Conservation (phyloP, 1,284 basidiomycete genomes). For the Apiotrichum laibachii region DNA sequence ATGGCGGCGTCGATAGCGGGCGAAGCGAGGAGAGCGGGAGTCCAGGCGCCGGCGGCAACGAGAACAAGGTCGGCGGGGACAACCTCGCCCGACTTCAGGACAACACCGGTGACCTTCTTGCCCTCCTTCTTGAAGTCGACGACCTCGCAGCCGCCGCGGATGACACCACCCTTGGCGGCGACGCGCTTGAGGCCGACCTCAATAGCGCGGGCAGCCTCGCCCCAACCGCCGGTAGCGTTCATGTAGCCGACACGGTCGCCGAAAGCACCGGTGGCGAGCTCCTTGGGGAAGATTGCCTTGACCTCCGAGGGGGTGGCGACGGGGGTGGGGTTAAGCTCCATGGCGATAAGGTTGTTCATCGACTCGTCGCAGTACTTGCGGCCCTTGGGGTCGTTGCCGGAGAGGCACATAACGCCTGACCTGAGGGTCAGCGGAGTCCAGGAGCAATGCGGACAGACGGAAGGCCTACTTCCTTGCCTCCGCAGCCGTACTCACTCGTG, state of each 20-base stretch:
- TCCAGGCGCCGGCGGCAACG: conserved; percentile 56
- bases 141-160: conserved; percentile 62
- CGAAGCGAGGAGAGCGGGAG: conserved; percentile 68
- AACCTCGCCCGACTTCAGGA: conserved; percentile 61
- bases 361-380: conserved; percentile 38
- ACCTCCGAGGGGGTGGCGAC: conserved; percentile 26
- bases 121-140: conserved; percentile 47
- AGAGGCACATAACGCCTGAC: conserved; percentile 43
- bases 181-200: conserved; percentile 62
- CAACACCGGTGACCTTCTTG: conserved; percentile 61
- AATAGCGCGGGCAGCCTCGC: conserved; percentile 68
- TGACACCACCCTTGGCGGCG: conserved; percentile 59
- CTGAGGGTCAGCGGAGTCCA: conserved; percentile 15
- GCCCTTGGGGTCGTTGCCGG: conserved; percentile 26
- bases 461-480: no score
- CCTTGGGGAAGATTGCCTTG: conserved; percentile 21
- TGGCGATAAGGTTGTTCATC: conserved; percentile 33
- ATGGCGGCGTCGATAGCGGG: conserved; percentile 45
- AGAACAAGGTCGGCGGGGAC: conserved; percentile 44
- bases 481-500: conserved; percentile 61
- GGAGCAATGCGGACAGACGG: no score
- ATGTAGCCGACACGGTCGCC: conserved; percentile 59
- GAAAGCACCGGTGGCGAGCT: conserved; percentile 31
- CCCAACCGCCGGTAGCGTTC: conserved; percentile 82
- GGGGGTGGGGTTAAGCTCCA: conserved; percentile 30